Base-by-base conservation (phyloP, 345 rosid species). In the Pelargonium nanum region DNA sequence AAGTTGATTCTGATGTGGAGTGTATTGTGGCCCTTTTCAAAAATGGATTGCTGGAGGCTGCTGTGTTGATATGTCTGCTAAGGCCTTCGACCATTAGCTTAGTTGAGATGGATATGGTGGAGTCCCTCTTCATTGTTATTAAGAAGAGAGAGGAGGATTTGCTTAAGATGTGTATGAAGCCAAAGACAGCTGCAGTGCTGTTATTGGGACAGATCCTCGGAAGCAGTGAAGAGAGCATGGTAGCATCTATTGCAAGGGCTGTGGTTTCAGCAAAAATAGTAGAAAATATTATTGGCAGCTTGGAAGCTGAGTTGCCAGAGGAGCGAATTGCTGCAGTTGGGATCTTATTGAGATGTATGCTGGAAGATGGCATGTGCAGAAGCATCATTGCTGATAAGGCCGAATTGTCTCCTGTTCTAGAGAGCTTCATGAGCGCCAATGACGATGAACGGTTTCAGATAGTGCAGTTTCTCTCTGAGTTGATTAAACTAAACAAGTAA, bases 1-100 rank as follows among this genome's bases (percentile, higher is more conserved):
- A 75, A 64, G 92, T 81, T 12, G 86, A 83, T 54, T 81, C 88
- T 1, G 88, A 83, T 65, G 83, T 83, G 25, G 83, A 83, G 22
- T 69, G 83, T 61, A 75, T 85, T 25, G 77, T 85, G 21, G 79
- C 77, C 25, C 76, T 85, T 22, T 85, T 85, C 64, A 85, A 81
- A 80, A 80, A 81, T 23, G 88, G 86, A 7, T 61, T 85, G 67
- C 30, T 66, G 45, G 92, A 85, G 75, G 88, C 92, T 4, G 77
- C 73, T 26, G 88, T 78, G 40, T 59, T 85, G 70, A 74, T 85
- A 57, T 73, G 79, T 74, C 70, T 81, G 6, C 65, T 85, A 55
- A 67, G 58, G 54, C 88, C 86, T 54, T 71, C 83, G 19, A 74
- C 69, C 19, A 62, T 28, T 62, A 70, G 66, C 59, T 70, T 85